Conservation (phyloP, 257 asterid genomes). For the Nicotiana benthamiana region DNA sequence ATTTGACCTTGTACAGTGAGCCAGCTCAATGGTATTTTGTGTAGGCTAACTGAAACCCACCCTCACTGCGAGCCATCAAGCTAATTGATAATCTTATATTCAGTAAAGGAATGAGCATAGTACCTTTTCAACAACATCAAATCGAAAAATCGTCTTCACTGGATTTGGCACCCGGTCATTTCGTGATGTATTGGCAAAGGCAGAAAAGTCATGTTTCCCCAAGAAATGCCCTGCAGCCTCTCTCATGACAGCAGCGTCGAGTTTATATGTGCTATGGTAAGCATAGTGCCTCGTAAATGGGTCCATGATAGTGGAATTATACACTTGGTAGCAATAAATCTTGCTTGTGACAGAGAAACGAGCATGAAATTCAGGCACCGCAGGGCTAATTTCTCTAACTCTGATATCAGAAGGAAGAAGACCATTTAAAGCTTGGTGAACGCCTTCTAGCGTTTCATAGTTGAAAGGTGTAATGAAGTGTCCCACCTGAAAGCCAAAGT, state of each 20-base stretch:
- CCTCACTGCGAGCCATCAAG: neutral
- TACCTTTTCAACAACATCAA: constrained; percentile 71
- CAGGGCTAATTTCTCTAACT: constrained; percentile 68
- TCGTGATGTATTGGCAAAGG: constrained; percentile 68
- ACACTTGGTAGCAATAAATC: constrained; percentile 65
- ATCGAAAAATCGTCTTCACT: constrained; percentile 60
- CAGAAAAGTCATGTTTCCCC: constrained; percentile 78
- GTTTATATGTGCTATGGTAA: constrained; percentile 62
- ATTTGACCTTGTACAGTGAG: neutral
- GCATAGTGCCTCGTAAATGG: constrained; percentile 72
- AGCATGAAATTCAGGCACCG: constrained; percentile 74
- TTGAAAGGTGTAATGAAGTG: constrained; percentile 74
- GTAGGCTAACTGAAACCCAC: neutral
- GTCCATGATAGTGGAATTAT: constrained; percentile 64
- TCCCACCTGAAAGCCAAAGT: constrained; percentile 54
- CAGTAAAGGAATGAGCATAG: neutral
- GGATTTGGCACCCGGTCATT: constrained; percentile 65
- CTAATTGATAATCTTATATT: neutral
- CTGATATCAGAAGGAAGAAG: constrained; percentile 72
- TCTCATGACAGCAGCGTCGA: constrained; percentile 55
- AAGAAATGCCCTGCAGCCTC: constrained; percentile 69
- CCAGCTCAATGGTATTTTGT: neutral
- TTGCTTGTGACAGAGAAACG: constrained; percentile 86
- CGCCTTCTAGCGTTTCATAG: constrained; percentile 51
- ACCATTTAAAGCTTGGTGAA: constrained; percentile 77